Base-by-base conservation (phyloP, 129 eudicot species). In the Rutidosis leptorrhynchoides region DNA sequence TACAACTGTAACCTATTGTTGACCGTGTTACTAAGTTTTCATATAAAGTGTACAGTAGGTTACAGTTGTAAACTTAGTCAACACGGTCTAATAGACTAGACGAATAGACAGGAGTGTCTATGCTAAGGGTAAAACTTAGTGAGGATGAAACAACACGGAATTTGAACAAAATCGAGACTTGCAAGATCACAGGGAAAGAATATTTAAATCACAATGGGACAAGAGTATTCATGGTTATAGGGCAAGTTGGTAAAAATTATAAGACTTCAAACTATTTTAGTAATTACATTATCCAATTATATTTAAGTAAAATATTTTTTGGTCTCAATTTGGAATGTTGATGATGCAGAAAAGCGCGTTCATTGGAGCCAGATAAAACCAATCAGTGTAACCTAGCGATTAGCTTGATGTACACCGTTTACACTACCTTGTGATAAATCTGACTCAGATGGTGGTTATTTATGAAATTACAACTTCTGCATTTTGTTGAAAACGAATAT, bases 321-420 rank as follows among this genome's bases (percentile, higher is more conserved):
- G 55, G 55, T 67, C 17, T 51, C 51, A n/a, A 5, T 19, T 33
- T 12, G 20, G 52, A 32, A 12, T 51, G 48, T 73, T 60, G 16
- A 58, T 23, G 29, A 54, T 72, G 71, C 85, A 86, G 97, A 66
- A 86, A 90, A 83, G 88, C 86, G 20, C 81, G 83, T 30, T 81
- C 83, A 4, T 55, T 83, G 70, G 95, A 86, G 71, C 70, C 82
- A 19, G 97, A 90, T 56, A 90, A 79, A 86, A 90, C 86, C 79
- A 90, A 81, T 78, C 88, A 81, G 63, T 86, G 90, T 77, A 90
- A 90, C 78, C 70, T 90, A 25, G 96, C 96, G 12, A 66, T 86
- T 43, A 83, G 95, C 69, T 78, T 90, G 83, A 83, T 90, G 83
- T 78, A 83, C 70, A 75, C 85, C 83, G 19, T 62, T 76, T 46